Evolutionary conservation across 306 rosid genomes (phyloP).

Genomic region (Trifolium dubium): DNA sequence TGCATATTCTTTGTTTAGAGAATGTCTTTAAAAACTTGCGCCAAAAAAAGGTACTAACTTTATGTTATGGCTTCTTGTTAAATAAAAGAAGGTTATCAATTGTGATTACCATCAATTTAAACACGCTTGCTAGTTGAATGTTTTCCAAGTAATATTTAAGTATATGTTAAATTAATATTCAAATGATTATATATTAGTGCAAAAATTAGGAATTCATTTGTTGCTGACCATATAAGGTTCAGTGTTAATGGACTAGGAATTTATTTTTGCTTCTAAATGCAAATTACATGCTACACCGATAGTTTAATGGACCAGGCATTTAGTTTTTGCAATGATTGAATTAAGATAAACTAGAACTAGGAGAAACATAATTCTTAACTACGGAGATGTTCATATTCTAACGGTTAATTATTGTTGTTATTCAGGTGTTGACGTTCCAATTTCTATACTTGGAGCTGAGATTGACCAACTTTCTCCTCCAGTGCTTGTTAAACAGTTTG

Average conservation of each 20-base stretch:
- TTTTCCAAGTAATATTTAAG: neutral
- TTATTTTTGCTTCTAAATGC: neutral
- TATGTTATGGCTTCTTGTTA: slow-evolving; percentile 12
- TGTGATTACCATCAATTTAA: neutral
- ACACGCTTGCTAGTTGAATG: neutral
- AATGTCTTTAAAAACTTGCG: slow-evolving; percentile 18
- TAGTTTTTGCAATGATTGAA: neutral
- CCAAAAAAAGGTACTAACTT: neutral
- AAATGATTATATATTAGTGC: neutral
- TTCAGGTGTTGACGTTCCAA: slow-evolving; percentile 68
- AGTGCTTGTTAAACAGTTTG: slow-evolving; percentile 62
- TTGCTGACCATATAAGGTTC: neutral
- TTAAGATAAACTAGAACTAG: neutral
- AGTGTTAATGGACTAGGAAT: neutral
- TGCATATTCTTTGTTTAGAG: slow-evolving; percentile 17
- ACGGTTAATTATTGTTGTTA: slow-evolving; percentile 7
- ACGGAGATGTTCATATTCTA: neutral
- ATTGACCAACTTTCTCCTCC: slow-evolving; percentile 58
- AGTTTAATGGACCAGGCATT: too few species aligned
- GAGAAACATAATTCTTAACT: slow-evolving; percentile 10
- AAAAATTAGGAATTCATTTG: neutral
- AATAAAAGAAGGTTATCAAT: neutral
- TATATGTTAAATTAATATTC: neutral
- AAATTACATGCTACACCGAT: neutral
- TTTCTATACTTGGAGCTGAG: slow-evolving; percentile 72